Conservation (phyloP, 2,329 filamentous ascomycete genomes). For the Fusarium devonianum region DNA sequence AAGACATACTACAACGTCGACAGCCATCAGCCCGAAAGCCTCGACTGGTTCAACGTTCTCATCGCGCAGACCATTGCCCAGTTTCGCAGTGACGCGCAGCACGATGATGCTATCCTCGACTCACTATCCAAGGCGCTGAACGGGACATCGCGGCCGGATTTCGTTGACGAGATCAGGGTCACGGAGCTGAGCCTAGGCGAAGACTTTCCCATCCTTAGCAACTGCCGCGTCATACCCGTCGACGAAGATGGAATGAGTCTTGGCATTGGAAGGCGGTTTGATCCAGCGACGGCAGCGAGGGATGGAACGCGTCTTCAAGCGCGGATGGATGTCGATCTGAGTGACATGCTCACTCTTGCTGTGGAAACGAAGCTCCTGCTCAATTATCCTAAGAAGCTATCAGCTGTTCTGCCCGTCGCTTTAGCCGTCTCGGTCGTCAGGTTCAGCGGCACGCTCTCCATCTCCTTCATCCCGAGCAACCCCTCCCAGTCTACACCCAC, state of each 20-base stretch:
- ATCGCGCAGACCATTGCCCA: slow-evolving; percentile 97
- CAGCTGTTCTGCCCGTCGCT: slow-evolving; percentile 90
- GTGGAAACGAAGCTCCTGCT: slow-evolving; percentile 93
- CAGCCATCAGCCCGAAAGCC: slow-evolving; percentile 92
- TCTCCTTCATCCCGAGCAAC: slow-evolving; percentile 87
- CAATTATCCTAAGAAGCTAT: slow-evolving; percentile 91
- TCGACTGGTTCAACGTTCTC: slow-evolving; percentile 99
- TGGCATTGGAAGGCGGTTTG: slow-evolving; percentile 58
- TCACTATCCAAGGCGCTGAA: slow-evolving; percentile 88
- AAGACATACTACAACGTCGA: slow-evolving; percentile 99
- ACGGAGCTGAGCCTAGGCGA: slow-evolving; percentile 94
- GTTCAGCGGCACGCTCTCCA: slow-evolving; percentile 92
- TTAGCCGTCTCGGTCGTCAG: slow-evolving; percentile 89
- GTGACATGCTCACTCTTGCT: slow-evolving; percentile 93
- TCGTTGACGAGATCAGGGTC: slow-evolving; percentile 90
- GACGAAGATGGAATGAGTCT: slow-evolving; percentile 76
- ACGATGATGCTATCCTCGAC: slow-evolving; percentile 87
- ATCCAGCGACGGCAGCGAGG: slow-evolving; percentile 59
- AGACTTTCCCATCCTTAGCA: slow-evolving; percentile 98
- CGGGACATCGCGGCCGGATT: slow-evolving; percentile 84
- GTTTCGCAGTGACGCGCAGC: slow-evolving; percentile 88
- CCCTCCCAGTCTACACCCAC: slow-evolving; percentile 75
- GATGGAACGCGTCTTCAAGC: slow-evolving; percentile 85
- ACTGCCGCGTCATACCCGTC: slow-evolving; percentile 93
- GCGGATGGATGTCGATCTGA: slow-evolving; percentile 95